Percentiles rank a stretch among this genome's conserved stretches.
These are phyloP conservation scores for Aspergillus sp. DNA, from an alignment of 2,329 filamentous ascomycete genomes.

Conservation along the genomic window DNA sequence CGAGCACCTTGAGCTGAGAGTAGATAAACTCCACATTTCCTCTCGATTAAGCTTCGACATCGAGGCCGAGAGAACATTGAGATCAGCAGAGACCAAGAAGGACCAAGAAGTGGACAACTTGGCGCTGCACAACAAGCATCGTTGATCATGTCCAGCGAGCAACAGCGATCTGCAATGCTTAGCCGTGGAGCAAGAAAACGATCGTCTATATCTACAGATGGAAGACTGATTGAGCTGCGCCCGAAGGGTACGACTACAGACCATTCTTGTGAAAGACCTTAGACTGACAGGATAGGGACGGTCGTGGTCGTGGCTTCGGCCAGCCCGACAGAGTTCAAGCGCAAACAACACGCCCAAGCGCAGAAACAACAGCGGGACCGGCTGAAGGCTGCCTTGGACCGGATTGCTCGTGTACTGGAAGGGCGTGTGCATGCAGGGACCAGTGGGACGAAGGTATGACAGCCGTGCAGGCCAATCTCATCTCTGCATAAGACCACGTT, in stretches of 20 bases:
- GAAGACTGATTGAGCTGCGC: not conserved
- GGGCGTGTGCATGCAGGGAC: constrained; percentile 2
- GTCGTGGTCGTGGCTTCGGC: not conserved
- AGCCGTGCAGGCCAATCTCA: constrained; percentile 1
- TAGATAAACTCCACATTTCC: no score
- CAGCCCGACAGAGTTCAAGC: constrained; percentile 6
- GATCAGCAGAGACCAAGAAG: not conserved
- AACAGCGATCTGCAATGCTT: not conserved
- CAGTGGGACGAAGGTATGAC: constrained; percentile 7
- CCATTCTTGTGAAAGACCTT: no score
- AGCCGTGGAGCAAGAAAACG: not conserved
- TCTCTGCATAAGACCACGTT: not conserved
- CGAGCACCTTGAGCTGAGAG: no score
- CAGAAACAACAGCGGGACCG: constrained; percentile 12
- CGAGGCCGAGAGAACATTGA: not conserved
- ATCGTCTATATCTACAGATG: not conserved
- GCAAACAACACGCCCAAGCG: constrained; percentile 10
- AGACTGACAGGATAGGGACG: not conserved
- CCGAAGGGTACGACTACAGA: not conserved
- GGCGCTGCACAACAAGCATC: not conserved
- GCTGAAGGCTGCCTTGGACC: constrained; percentile 11
- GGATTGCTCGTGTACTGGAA: constrained; percentile 7
- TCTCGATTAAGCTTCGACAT: no score
- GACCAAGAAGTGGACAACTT: not conserved
- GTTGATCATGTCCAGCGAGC: not conserved